Evolutionary conservation across 2,329 filamentous ascomycete genomes (phyloP).

Genomic region (Aureobasidium musti): DNA sequence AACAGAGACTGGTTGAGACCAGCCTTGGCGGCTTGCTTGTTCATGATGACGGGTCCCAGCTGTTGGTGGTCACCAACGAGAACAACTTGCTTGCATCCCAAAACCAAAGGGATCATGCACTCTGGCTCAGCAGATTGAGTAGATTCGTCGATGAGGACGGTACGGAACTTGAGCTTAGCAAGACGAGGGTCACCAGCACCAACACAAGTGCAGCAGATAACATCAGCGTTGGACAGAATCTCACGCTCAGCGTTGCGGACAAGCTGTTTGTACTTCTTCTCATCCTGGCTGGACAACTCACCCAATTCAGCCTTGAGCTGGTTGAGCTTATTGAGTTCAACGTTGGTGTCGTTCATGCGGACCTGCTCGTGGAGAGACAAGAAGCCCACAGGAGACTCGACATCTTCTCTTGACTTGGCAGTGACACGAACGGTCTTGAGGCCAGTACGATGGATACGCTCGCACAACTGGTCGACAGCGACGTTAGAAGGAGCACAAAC

Average conservation of each 20-base stretch:
- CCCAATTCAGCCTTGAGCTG: slow-evolving; percentile 90
- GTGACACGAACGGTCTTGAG: slow-evolving; percentile 96
- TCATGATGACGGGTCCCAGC: slow-evolving; percentile 98
- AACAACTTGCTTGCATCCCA: slow-evolving; percentile 99
- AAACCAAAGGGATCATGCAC: slow-evolving; percentile 96
- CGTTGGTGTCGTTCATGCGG: slow-evolving; percentile 94
- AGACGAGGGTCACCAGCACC: slow-evolving; percentile 94
- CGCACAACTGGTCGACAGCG: slow-evolving; percentile 95
- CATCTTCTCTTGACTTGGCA: slow-evolving; percentile 98
- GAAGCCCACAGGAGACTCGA: slow-evolving; percentile 97
- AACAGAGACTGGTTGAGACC: slow-evolving; percentile 98
- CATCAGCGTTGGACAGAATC: slow-evolving; percentile 91
- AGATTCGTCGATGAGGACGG: slow-evolving; percentile 96
- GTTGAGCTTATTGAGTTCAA: slow-evolving; percentile 86
- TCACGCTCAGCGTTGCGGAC: slow-evolving; percentile 93
- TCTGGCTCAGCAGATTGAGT: slow-evolving; percentile 98
- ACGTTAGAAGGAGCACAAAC: slow-evolving; percentile 98
- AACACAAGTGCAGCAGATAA: slow-evolving; percentile 98
- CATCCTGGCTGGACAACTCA: slow-evolving; percentile 90
- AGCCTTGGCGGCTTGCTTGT: slow-evolving; percentile 98
- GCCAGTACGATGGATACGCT: slow-evolving; percentile 91
- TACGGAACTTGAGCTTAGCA: slow-evolving; percentile 96
- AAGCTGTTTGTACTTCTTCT: slow-evolving; percentile 97
- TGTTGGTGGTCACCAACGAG: slow-evolving; percentile 98
- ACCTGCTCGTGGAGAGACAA: slow-evolving; percentile 96